phyloP scores from a whole-genome alignment of 352 stramenopile genomes.

The Aphanomyces invadans region DNA sequence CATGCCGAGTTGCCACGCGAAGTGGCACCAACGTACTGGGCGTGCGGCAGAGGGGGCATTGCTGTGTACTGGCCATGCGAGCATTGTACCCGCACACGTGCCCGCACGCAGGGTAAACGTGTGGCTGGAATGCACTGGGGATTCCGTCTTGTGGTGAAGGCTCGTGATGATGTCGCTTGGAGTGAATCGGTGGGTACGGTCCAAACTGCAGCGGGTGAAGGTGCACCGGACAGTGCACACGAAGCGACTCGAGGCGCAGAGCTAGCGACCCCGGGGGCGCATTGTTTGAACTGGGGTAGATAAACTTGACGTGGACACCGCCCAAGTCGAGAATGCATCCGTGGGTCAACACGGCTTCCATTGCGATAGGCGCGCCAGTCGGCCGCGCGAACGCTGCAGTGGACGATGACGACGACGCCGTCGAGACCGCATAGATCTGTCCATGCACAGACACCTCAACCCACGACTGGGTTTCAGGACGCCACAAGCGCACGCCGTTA shows the following conservation, averaged over 20 bases:
- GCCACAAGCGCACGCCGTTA: slow-evolving; percentile 69
- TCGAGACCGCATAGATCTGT: slow-evolving; percentile 53
- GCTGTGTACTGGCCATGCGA: slow-evolving; percentile 48
- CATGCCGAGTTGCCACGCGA: slow-evolving; percentile 58
- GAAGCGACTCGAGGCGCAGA: slow-evolving; percentile 55
- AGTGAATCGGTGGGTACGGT: slow-evolving; percentile 38
- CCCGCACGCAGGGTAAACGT: slow-evolving; percentile 71
- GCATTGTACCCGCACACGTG: slow-evolving; percentile 72
- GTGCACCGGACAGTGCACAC: slow-evolving; percentile 72
- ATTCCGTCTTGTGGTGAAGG: too few relatives aligned
- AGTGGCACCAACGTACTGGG: slow-evolving; percentile 58
- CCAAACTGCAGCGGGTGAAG: slow-evolving; percentile 61
- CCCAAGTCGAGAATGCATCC: slow-evolving; percentile 70
- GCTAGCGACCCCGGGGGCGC: slow-evolving; percentile 33
- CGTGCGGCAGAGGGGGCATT: slow-evolving; percentile 59
- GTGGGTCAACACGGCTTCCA: slow-evolving; percentile 48
- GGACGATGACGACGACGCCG: background rate
- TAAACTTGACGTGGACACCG: slow-evolving; percentile 69
- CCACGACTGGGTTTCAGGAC: slow-evolving; percentile 64
- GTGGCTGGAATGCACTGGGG: slow-evolving; percentile 25
- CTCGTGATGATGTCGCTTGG: slow-evolving; percentile 46
- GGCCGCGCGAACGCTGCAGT: slow-evolving; percentile 60
- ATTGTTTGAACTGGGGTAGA: slow-evolving; percentile 32
- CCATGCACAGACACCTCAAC: slow-evolving; percentile 78
- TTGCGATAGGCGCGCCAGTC: slow-evolving; percentile 29